Conservation (phyloP, 169 alveolate species). For the Eimeria acervulina region DNA sequence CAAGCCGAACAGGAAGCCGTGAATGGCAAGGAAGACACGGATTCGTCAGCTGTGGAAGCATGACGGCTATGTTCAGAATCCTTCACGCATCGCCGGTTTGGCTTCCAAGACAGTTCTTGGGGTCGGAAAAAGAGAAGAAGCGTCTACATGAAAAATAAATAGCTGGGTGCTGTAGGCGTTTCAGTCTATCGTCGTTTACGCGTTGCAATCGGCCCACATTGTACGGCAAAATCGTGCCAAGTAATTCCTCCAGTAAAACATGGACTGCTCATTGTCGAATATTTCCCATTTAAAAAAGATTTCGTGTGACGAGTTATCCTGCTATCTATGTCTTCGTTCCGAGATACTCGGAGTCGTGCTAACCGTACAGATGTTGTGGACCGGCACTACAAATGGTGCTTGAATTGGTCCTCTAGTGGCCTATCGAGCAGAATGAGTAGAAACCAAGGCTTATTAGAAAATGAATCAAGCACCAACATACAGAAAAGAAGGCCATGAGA, state of each 20-base stretch:
- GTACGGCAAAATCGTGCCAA: not conserved
- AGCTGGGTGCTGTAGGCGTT: too few relatives aligned
- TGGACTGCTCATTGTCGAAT: not conserved
- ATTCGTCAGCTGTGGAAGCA: not conserved
- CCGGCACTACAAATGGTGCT: too few relatives aligned
- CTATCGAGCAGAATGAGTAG: too few relatives aligned
- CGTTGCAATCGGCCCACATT: too few relatives aligned
- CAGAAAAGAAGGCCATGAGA: too few relatives aligned
- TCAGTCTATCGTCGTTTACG: too few relatives aligned
- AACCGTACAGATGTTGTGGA: not conserved
- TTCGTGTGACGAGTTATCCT: not conserved
- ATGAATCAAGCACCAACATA: too few relatives aligned
- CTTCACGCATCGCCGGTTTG: not conserved
- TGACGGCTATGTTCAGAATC: not conserved
- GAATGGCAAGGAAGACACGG: not conserved
- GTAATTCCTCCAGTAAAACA: not conserved
- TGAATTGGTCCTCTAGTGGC: too few relatives aligned
- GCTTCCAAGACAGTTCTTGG: not conserved
- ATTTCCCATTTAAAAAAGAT: not conserved
- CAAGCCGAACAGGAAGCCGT: not conserved
- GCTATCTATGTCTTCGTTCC: not conserved
- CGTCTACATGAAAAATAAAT: not conserved
- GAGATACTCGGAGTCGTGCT: not conserved
- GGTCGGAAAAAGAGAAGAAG: not conserved
- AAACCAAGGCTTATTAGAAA: too few relatives aligned